These are phyloP conservation scores for Hyphodiscus sp. DNA, from an alignment of 2,329 filamentous ascomycete species.

Conservation along the genomic window DNA sequence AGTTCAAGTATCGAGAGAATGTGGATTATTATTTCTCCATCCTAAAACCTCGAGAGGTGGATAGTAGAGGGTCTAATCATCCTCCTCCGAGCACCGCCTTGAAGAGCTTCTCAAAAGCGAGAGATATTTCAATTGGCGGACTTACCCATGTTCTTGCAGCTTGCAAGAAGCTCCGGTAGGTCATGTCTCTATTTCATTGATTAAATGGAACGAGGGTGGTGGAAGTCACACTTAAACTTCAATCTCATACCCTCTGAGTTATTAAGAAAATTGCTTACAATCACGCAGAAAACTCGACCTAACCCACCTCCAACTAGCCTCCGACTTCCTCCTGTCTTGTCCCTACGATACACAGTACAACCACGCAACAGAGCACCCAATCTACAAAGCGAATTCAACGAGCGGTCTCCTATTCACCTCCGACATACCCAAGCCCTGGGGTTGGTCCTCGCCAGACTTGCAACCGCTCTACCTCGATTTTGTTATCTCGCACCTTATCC, in stretches of 20 bases:
- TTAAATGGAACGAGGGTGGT: background rate
- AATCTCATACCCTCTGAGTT: background rate
- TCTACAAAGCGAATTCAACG: background rate
- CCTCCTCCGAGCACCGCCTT: slow-evolving; percentile 17
- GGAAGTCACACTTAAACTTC: background rate
- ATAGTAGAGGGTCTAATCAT: slow-evolving; percentile 4
- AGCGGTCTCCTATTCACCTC: slow-evolving; percentile 4
- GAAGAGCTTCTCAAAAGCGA: slow-evolving; percentile 7
- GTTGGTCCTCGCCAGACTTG: slow-evolving; percentile 8
- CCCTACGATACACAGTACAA: background rate
- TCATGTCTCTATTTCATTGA: background rate
- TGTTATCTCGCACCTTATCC: slow-evolving; percentile 10
- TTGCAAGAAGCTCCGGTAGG: slow-evolving; percentile 15
- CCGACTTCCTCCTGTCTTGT: slow-evolving; percentile 13
- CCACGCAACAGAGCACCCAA: background rate
- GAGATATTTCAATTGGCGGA: slow-evolving; percentile 20
- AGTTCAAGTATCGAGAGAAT: slow-evolving; percentile 19
- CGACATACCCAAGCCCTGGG: slow-evolving; percentile 11
- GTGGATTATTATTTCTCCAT: slow-evolving; percentile 5
- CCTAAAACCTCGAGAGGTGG: too few relatives aligned
- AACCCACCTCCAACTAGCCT: slow-evolving; percentile 13
- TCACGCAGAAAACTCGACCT: slow-evolving; percentile 13
- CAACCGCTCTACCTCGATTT: slow-evolving; percentile 11
- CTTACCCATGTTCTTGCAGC: slow-evolving; percentile 20
- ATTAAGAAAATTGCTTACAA: slow-evolving; percentile 1